Evolutionary conservation across 108 stramenopile genomes (phyloP).

Genomic region (Cyclotella atomus): DNA sequence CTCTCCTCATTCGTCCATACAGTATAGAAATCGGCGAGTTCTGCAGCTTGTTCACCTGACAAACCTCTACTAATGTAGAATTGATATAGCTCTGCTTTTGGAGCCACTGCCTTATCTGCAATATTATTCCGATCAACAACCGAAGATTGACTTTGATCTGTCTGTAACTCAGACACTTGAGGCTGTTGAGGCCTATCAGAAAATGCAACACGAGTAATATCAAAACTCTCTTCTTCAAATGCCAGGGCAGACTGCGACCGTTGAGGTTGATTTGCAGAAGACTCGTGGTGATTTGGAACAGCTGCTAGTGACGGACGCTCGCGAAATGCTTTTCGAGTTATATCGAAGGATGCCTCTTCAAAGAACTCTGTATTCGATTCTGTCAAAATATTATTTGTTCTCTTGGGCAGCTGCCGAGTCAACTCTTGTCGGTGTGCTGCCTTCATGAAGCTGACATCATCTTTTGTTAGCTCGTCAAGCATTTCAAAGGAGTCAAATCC

Average conservation of each 20-base stretch:
- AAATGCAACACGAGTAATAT: constrained; percentile 19
- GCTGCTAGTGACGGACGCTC: neutral
- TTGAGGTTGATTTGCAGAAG: neutral
- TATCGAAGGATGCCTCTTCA: neutral
- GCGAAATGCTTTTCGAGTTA: constrained; percentile 1
- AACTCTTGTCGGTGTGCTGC: constrained; percentile 18
- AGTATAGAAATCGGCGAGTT: constrained; percentile 10
- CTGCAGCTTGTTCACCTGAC: neutral
- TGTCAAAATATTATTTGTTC: too few species aligned
- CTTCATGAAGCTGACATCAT: constrained; percentile 30
- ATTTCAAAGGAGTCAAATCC: constrained; percentile 22
- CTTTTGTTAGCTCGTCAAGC: constrained; percentile 6
- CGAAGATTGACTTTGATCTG: too few species aligned
- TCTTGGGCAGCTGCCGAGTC: neutral
- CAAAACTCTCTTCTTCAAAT: constrained; percentile 13
- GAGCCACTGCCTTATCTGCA: neutral
- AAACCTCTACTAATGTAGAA: constrained; percentile 18
- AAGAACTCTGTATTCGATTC: neutral
- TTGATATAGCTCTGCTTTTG: constrained; percentile 24
- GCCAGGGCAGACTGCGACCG: neutral
- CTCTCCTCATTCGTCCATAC: constrained; percentile 5
- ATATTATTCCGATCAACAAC: too few species aligned
- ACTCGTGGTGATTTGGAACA: neutral
- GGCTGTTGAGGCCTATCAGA: constrained; percentile 1
- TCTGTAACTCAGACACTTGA: neutral